Base-by-base conservation (phyloP, 228 moss, liverwort and hornwort genomes). In the Sphagnum fallax region DNA sequence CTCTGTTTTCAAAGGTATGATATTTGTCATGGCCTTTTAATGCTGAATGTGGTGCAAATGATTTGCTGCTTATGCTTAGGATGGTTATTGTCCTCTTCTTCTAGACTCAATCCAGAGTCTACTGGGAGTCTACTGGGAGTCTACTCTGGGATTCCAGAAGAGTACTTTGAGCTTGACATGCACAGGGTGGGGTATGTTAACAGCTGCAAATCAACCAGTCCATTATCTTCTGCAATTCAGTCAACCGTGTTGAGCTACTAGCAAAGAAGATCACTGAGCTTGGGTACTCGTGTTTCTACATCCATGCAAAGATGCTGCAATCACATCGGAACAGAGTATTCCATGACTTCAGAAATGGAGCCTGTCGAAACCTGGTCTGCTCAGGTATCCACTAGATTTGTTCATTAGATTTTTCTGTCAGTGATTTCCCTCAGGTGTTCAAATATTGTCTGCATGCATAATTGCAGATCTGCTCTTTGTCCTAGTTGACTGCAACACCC, bases 161-260 rank as follows among this genome's bases (percentile, higher is more conserved):
- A 2, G 32, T 32, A 32, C 32, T 32, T 32, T 32, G 32, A 32
- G 32, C 32, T 32, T 32, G 32, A 32, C 32, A 32, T 32, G 2
- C 32, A 32, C 8, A 8, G 55, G 32, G 67, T 65, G 65, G 62
- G 68, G 70, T 60, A 59, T 15, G 59, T 62, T 72, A 69, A 75
- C 86, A 86, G 92, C 87, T 98, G 57, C 98, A 98, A 87, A 98
- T 98, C 75, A 98, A 98, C 74, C 98, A 98, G 86, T 98, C 98
- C 16, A 98, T 98, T 70, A 98, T 98, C 71, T 98, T 98, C 88
- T 98, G 98, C 80, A 98, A 98, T 82, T 98, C 98, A 71, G 98
- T 98, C 68, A 98, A 98, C 68, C 90, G 98, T 60, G 98, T 98
- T 69, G 98, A 98, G 85, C 82, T 98, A 51, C 75, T 98, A 67